A percentile compares a stretch with the other conserved stretches of the same genome.
Conservation (phyloP, 148 eudicot species). For the Pouteria glomerata region DNA sequence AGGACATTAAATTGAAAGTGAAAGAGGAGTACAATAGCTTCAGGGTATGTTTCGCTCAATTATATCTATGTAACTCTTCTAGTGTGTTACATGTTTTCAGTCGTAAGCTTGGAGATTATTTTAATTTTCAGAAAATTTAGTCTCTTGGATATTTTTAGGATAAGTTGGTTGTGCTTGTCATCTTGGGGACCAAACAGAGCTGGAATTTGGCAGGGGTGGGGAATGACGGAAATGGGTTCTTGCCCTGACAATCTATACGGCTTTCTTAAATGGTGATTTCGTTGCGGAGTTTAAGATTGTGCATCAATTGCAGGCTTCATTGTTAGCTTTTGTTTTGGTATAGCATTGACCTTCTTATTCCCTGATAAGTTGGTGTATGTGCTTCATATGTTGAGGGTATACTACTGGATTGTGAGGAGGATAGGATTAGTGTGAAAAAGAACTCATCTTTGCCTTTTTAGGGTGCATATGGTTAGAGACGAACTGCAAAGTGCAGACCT, state of each 20-base stretch:
- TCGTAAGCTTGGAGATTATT: neutral
- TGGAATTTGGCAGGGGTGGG: too few species aligned
- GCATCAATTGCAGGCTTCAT: neutral
- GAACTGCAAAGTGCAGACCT: too few species aligned
- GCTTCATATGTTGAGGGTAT: neutral
- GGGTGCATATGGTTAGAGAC: too few species aligned
- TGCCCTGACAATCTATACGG: too few species aligned
- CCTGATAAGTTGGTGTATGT: neutral
- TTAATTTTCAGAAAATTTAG: neutral
- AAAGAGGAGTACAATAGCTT: constrained; percentile 91
- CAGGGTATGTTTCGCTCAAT: constrained; percentile 44
- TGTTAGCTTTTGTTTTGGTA: neutral
- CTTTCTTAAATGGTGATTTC: too few species aligned
- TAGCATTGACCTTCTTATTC: neutral
- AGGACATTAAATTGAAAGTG: constrained; percentile 91
- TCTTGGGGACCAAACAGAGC: too few species aligned
- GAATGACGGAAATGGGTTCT: too few species aligned
- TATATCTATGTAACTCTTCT: neutral
- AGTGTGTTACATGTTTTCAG: neutral
- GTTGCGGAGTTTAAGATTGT: too few species aligned
- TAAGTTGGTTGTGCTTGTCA: too few species aligned
- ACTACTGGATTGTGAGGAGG: neutral
- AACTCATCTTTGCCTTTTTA: too few species aligned
- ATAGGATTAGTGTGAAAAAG: neutral
- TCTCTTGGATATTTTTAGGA: too few species aligned